A percentile compares a stretch with the other conserved stretches of the same genome.
phyloP scores from a whole-genome alignment of 2,329 filamentous ascomycete species.

The Hymenoscyphus scutula region DNA sequence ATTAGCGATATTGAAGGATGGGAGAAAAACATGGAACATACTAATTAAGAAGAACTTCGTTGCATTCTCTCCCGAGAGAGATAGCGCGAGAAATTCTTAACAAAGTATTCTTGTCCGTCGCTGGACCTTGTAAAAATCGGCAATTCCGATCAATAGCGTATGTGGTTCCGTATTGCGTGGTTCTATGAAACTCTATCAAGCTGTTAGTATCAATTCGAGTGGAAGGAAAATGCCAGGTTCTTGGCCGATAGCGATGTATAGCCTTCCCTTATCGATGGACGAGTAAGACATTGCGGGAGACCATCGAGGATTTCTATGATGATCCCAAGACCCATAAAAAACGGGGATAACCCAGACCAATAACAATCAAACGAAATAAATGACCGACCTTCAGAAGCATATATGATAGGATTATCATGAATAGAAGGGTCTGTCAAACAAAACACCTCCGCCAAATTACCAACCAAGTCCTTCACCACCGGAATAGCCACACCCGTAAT shows the following conservation, averaged over 20 bases:
- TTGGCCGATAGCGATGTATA: no score
- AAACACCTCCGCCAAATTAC: slow-evolving; percentile 72
- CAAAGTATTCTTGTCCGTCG: slow-evolving; percentile 61
- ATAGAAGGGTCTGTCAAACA: slow-evolving; percentile 71
- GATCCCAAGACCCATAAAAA: background rate
- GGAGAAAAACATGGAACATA: slow-evolving; percentile 10
- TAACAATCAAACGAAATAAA: background rate
- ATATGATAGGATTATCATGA: slow-evolving; percentile 71
- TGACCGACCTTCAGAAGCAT: slow-evolving; percentile 64
- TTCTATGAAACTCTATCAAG: slow-evolving; percentile 63
- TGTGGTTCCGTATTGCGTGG: slow-evolving; percentile 69
- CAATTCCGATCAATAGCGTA: slow-evolving; percentile 74
- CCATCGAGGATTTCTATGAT: no score
- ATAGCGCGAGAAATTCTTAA: slow-evolving; percentile 60
- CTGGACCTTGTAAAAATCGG: slow-evolving; percentile 72
- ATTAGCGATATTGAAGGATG: background rate
- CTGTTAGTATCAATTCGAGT: slow-evolving; percentile 2
- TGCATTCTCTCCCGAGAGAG: slow-evolving; percentile 62
- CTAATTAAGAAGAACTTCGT: slow-evolving; percentile 72
- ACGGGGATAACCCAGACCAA: background rate
- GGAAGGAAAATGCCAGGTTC: no score
- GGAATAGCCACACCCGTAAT: slow-evolving; percentile 65
- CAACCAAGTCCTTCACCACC: slow-evolving; percentile 63
- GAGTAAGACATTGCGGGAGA: no score
- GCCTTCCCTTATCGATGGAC: no score